These are phyloP conservation scores for Tanozyma kutaoensis DNA, from an alignment of 805 yeast genomes.

Conservation along the genomic window DNA sequence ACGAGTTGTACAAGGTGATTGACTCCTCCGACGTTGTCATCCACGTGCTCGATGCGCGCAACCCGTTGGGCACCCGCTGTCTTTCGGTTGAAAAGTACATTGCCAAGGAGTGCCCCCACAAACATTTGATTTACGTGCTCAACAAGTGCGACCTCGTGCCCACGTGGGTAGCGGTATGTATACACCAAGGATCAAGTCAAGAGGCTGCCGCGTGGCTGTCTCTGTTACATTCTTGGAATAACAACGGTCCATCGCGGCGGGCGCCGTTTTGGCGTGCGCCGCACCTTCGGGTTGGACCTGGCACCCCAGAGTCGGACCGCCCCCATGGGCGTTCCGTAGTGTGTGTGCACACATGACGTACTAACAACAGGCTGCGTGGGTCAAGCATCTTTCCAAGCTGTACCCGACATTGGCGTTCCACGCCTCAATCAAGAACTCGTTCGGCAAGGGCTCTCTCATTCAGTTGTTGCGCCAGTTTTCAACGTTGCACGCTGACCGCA, in stretches of 20 bases:
- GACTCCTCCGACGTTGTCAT: slow-evolving; percentile 96
- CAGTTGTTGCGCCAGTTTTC: slow-evolving; percentile 91
- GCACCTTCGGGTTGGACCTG: slow-evolving; percentile 74
- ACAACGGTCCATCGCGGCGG: slow-evolving; percentile 33
- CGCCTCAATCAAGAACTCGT: slow-evolving; percentile 93
- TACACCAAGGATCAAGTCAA: slow-evolving; percentile 1
- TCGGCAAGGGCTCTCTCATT: slow-evolving; percentile 93
- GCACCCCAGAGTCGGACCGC: slow-evolving; percentile 13
- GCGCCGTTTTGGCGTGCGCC: slow-evolving; percentile 24
- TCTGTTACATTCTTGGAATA: slow-evolving; percentile 99
- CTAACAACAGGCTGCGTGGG: slow-evolving; percentile 90
- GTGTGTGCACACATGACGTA: slow-evolving; percentile 4
- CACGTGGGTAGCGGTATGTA: slow-evolving; percentile 98
- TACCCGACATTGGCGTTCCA: slow-evolving; percentile 96
- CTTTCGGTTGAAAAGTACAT: slow-evolving; percentile 86
- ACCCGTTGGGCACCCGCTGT: slow-evolving; percentile 94
- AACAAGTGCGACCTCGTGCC: slow-evolving; percentile 98
- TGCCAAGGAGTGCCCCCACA: slow-evolving; percentile 88
- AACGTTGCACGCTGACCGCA: slow-evolving; percentile 78
- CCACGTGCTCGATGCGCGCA: slow-evolving; percentile 95
- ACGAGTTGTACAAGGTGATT: slow-evolving; percentile 90
- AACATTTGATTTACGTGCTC: slow-evolving; percentile 85
- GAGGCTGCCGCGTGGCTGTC: too few species aligned
- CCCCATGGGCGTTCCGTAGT: slow-evolving; percentile 18
- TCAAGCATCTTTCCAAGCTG: slow-evolving; percentile 79